Evolutionary conservation across 306 rosid species (phyloP).

Genomic region (Malus fusca): DNA sequence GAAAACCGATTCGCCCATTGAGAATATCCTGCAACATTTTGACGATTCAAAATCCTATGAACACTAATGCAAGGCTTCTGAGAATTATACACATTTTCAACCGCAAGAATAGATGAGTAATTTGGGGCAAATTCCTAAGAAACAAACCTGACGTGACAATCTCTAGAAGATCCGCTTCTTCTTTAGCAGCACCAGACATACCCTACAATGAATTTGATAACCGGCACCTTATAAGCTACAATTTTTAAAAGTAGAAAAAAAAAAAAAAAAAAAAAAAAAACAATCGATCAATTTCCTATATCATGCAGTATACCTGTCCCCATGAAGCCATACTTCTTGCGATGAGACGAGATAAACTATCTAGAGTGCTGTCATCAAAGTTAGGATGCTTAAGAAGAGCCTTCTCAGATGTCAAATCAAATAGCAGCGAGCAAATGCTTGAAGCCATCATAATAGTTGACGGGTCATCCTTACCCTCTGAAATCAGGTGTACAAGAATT

Average conservation of each 20-base stretch:
- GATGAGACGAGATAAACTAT: conserved; percentile 49
- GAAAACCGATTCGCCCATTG: conserved; percentile 68
- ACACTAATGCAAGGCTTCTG: neutral
- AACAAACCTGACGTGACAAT: conserved; percentile 52
- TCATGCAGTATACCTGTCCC: conserved; percentile 45
- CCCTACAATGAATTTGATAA: conserved; percentile 40
- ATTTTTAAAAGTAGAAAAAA: neutral
- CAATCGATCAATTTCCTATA: neutral
- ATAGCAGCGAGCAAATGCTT: conserved; percentile 63
- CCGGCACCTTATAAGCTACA: neutral
- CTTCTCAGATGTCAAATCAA: conserved; percentile 70
- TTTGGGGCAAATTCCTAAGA: neutral
- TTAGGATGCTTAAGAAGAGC: conserved; percentile 49
- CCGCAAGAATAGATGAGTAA: neutral
- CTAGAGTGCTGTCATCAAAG: conserved; percentile 41
- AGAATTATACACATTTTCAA: neutral
- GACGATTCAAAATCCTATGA: neutral
- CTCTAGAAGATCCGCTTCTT: conserved; percentile 66
- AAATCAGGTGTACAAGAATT: conserved; percentile 25
- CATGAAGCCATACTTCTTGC: conserved; percentile 52
- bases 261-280: no score
- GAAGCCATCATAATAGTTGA: conserved; percentile 70
- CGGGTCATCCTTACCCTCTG: conserved; percentile 49
- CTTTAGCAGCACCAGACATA: conserved; percentile 22
- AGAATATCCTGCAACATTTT: conserved; percentile 49